phyloP scores from a whole-genome alignment of 331 rosid species.

The Quercus tomentella region DNA sequence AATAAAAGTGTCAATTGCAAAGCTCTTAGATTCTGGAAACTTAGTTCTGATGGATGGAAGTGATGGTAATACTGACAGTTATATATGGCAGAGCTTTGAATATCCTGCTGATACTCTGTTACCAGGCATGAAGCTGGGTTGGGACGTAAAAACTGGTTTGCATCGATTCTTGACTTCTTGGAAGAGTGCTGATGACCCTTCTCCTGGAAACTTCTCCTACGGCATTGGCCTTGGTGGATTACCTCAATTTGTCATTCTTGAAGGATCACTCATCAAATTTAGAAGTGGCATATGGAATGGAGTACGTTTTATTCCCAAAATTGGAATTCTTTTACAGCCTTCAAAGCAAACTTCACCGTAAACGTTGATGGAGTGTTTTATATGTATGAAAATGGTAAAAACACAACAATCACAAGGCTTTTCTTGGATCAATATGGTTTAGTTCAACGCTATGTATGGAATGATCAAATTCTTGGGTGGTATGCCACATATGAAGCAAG shows the following conservation, averaged over 20 bases:
- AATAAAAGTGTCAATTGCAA: too few relatives aligned
- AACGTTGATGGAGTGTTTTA: background rate
- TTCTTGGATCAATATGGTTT: background rate
- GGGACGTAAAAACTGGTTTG: background rate
- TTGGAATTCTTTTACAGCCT: background rate
- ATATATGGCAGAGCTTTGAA: background rate
- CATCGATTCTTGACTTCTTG: background rate
- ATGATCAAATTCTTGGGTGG: background rate
- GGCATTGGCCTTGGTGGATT: background rate
- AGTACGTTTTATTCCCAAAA: background rate
- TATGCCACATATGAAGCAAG: background rate
- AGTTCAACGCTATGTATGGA: background rate
- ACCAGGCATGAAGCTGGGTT: background rate
- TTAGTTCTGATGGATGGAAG: background rate
- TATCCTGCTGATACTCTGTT: background rate
- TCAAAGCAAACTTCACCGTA: background rate
- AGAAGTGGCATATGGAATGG: background rate
- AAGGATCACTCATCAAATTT: background rate
- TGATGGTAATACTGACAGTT: background rate
- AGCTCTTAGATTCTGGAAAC: background rate
- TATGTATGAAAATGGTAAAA: background rate
- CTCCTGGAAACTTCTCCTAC: background rate
- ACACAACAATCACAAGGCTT: background rate
- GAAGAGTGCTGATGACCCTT: background rate
- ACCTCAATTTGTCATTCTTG: background rate